A percentile compares a stretch with the other conserved stretches of the same genome.
These are phyloP conservation scores for Xerocomus spinulosus DNA, from an alignment of 768 basidiomycete genomes.

Conservation along the genomic window DNA sequence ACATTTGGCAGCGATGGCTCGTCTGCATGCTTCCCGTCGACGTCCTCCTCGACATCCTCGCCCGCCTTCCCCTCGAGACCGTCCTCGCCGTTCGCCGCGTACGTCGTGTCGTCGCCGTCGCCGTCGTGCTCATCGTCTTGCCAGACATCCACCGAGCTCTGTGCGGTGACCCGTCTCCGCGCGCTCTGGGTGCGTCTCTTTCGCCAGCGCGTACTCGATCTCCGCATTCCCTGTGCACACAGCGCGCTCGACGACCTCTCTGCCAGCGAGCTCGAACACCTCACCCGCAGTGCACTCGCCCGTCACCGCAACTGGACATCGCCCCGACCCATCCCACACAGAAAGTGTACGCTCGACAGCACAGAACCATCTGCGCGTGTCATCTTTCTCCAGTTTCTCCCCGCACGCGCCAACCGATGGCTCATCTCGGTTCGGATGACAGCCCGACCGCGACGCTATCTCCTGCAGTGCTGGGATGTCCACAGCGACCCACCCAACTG, in stretches of 20 bases:
- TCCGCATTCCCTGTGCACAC: constrained; percentile 47
- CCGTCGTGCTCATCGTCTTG: not conserved
- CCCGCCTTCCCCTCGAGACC: constrained; percentile 37
- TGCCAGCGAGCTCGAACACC: constrained; percentile 41
- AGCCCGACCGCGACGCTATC: constrained; percentile 24
- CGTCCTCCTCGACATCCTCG: constrained; percentile 42
- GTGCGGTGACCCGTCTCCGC: constrained; percentile 40
- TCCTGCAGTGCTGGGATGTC: constrained; percentile 59
- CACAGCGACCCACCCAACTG: constrained; percentile 30
- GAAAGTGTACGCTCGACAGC: constrained; percentile 24
- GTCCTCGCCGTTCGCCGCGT: constrained; percentile 48
- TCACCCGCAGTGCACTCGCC: constrained; percentile 36
- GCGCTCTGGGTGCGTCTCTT: constrained; percentile 49
- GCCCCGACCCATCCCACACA: constrained; percentile 31
- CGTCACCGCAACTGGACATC: constrained; percentile 51
- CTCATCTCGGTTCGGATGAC: constrained; percentile 43
- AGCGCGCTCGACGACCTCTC: constrained; percentile 33
- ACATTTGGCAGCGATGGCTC: not conserved
- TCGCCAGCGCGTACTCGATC: constrained; percentile 36
- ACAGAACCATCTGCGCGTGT: constrained; percentile 31
- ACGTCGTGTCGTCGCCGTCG: constrained; percentile 2
- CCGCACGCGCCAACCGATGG: constrained; percentile 38
- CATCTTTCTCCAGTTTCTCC: constrained; percentile 45
- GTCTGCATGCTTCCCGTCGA: constrained; percentile 36
- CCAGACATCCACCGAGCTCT: constrained; percentile 42